phyloP scores from a whole-genome alignment of 1,284 basidiomycete species.

The Agaricales sp. region DNA sequence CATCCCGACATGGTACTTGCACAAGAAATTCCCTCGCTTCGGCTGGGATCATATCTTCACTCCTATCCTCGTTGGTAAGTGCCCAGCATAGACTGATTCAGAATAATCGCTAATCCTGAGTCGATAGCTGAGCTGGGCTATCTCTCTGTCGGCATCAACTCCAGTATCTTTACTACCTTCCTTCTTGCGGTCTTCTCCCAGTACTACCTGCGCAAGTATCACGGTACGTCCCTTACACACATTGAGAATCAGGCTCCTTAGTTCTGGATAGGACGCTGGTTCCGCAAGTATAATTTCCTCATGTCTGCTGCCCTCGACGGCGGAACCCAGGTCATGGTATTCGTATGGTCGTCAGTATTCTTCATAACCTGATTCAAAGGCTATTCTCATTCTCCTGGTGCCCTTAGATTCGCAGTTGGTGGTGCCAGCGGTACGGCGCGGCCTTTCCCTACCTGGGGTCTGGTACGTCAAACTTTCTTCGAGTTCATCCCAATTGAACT shows the following conservation, averaged over 20 bases:
- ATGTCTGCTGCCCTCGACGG: conserved; percentile 27
- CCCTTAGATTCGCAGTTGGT: conserved; percentile 43
- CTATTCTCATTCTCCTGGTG: neutral
- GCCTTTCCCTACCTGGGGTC: conserved; percentile 33
- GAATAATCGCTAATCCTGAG: neutral
- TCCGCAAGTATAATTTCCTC: conserved; percentile 22
- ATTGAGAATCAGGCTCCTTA: neutral
- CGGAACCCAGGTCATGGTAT: conserved; percentile 24
- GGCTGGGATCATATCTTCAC: conserved; percentile 25
- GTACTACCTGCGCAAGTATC: conserved; percentile 22
- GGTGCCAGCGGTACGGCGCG: conserved; percentile 35
- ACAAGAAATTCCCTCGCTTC: conserved; percentile 26
- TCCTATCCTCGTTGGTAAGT: conserved; percentile 20
- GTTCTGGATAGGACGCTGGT: neutral
- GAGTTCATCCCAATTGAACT: neutral
- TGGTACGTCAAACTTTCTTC: conserved; percentile 13
- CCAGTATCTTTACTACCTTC: conserved; percentile 15
- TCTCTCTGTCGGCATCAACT: conserved; percentile 16
- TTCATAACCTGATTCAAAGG: neutral
- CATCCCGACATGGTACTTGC: conserved; percentile 26
- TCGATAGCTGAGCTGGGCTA: conserved; percentile 10
- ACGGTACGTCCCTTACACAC: conserved; percentile 2
- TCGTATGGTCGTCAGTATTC: conserved; percentile 15
- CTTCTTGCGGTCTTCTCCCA: conserved; percentile 19
- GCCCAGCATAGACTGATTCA: neutral